phyloP scores from a whole-genome alignment of 2,329 filamentous ascomycete species.

The Monosporascus cannonballus region DNA sequence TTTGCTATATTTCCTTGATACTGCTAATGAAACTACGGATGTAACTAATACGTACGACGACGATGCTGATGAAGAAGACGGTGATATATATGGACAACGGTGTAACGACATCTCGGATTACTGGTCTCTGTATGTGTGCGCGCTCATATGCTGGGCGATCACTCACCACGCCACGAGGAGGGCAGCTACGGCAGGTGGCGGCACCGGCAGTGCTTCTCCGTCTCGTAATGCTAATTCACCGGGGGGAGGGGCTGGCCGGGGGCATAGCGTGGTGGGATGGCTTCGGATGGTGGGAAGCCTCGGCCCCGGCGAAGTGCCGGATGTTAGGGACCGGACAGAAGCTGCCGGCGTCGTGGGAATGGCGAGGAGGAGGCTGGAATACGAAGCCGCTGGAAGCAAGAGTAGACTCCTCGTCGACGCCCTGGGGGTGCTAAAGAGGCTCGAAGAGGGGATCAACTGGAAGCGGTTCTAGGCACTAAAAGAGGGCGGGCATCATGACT shows the following conservation, averaged over 20 bases:
- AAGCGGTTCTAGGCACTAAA: constrained; percentile 32
- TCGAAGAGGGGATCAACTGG: constrained; percentile 39
- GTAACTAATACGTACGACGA: constrained; percentile 4
- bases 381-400: constrained; percentile 41
- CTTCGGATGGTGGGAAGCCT: constrained; percentile 33
- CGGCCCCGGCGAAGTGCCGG: constrained; percentile 32
- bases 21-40: constrained; percentile 11
- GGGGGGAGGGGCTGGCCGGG: constrained; percentile 29
- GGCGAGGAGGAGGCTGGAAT: constrained; percentile 39
- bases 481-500: too few relatives aligned
- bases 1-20: constrained; percentile 38
- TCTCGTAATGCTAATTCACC: constrained; percentile 16
- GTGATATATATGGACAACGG: background rate
- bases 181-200: constrained; percentile 6
- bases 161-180: constrained; percentile 26
- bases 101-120: constrained; percentile 61
- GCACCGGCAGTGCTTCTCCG: constrained; percentile 4
- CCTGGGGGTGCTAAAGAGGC: constrained; percentile 42
- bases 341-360: constrained; percentile 42
- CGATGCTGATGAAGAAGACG: background rate
- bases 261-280: constrained; percentile 28
- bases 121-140: constrained; percentile 67
- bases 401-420: constrained; percentile 49
- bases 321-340: constrained; percentile 33
- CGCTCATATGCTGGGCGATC: constrained; percentile 55